Evolutionary conservation across 805 yeast species (phyloP).

Genomic region (Debaryomyces castellii): DNA sequence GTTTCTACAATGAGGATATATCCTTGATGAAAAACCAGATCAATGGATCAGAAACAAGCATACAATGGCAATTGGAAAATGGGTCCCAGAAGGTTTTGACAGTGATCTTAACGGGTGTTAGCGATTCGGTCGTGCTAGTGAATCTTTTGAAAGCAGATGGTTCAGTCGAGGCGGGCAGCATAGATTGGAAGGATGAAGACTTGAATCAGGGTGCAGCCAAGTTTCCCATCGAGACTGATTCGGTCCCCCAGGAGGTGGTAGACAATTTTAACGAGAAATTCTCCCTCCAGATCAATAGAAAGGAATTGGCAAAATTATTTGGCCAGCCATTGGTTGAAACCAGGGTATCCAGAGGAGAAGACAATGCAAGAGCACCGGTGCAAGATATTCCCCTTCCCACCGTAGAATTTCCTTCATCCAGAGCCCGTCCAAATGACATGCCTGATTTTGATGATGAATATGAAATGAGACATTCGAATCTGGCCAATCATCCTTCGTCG

Average conservation of each 20-base stretch:
- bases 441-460: constrained; percentile 58
- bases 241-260: background rate
- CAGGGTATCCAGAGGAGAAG: background rate
- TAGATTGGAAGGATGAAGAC: background rate
- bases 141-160: background rate
- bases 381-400: background rate
- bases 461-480: constrained; percentile 24
- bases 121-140: background rate
- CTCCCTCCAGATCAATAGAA: constrained; percentile 1
- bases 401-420: background rate
- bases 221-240: background rate
- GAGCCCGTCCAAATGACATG: constrained; percentile 33
- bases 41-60: background rate
- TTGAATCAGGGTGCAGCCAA: background rate
- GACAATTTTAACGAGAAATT: background rate
- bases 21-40: background rate
- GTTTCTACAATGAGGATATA: background rate
- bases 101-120: background rate
- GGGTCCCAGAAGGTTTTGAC: background rate
- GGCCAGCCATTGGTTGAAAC: constrained; percentile 2
- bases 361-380: background rate
- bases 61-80: background rate
- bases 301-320: constrained; percentile 7
- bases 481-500: constrained; percentile 1
- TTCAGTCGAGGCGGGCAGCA: background rate